These are phyloP conservation scores for Fonsecaea erecta DNA, from an alignment of 2,329 filamentous ascomycete genomes.

Conservation along the genomic window DNA sequence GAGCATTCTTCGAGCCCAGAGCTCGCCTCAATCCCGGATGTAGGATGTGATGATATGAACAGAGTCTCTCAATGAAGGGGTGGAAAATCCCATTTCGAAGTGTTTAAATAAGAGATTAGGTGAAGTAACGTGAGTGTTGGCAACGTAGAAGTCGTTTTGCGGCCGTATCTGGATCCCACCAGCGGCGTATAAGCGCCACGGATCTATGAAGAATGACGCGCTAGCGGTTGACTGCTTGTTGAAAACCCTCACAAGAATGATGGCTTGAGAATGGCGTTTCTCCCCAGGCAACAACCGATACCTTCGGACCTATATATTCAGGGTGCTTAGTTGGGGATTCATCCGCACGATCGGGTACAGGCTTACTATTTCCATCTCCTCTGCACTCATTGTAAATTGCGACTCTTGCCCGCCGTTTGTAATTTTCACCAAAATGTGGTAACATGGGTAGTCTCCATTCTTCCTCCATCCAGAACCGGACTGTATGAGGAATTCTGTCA, in stretches of 20 bases:
- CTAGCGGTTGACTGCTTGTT: constrained; percentile 1
- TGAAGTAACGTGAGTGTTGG: background rate
- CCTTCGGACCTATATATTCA: background rate
- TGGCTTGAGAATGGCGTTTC: background rate
- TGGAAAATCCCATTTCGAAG: background rate
- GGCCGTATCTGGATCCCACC: background rate
- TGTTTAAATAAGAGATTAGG: background rate
- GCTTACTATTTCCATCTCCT: constrained; percentile 1
- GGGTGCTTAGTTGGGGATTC: background rate
- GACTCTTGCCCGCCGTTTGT: constrained; percentile 1
- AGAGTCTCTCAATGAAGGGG: no score
- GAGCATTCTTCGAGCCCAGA: background rate
- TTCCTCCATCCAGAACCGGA: background rate
- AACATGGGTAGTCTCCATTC: background rate
- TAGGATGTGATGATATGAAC: background rate
- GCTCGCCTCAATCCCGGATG: background rate
- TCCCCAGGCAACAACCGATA: background rate
- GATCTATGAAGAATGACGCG: constrained; percentile 1
- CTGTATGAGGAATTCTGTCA: background rate
- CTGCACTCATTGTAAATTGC: background rate
- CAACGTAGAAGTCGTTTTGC: background rate
- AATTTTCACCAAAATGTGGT: background rate
- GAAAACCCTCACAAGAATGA: background rate
- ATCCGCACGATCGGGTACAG: background rate
- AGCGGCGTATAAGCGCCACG: background rate